A percentile compares a stretch with the other conserved stretches of the same genome.
Conservation (phyloP, 2,329 filamentous ascomycete genomes). For the Mollisiaceae sp. region DNA sequence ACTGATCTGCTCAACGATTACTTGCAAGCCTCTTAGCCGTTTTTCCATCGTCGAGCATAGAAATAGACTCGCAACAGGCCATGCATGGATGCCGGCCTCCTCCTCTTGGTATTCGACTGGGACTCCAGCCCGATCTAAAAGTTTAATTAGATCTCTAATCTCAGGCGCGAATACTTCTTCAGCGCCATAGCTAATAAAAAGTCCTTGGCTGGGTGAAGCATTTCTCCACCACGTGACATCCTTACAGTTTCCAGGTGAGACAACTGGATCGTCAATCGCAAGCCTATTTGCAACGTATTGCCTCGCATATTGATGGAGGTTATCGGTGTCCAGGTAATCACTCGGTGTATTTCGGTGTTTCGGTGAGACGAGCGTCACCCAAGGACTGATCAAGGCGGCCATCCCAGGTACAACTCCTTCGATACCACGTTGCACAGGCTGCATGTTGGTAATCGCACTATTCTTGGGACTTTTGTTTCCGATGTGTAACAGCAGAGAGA, state of each 20-base stretch:
- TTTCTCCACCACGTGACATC: constrained; percentile 69
- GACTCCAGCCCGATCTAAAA: constrained; percentile 59
- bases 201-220: constrained; percentile 69
- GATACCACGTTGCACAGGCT: constrained; percentile 14
- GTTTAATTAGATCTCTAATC: constrained; percentile 62
- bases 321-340: constrained; percentile 74
- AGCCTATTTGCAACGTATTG: constrained; percentile 66
- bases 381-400: constrained; percentile 79
- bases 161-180: constrained; percentile 81
- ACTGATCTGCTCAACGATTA: constrained; percentile 44
- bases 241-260: constrained; percentile 74
- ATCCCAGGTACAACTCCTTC: constrained; percentile 53
- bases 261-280: constrained; percentile 57
- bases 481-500: constrained; percentile 74
- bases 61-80: constrained; percentile 74
- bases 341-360: constrained; percentile 71
- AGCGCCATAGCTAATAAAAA: constrained; percentile 73
- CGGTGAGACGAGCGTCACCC: constrained; percentile 74
- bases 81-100: constrained; percentile 75
- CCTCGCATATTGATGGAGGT: constrained; percentile 70
- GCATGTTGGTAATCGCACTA: background rate
- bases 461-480: constrained; percentile 41
- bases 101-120: constrained; percentile 57
- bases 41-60: constrained; percentile 53
- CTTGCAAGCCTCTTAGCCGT: constrained; percentile 57